Evolutionary conservation across 345 rosid species (phyloP).

Genomic region (Acer campestre): DNA sequence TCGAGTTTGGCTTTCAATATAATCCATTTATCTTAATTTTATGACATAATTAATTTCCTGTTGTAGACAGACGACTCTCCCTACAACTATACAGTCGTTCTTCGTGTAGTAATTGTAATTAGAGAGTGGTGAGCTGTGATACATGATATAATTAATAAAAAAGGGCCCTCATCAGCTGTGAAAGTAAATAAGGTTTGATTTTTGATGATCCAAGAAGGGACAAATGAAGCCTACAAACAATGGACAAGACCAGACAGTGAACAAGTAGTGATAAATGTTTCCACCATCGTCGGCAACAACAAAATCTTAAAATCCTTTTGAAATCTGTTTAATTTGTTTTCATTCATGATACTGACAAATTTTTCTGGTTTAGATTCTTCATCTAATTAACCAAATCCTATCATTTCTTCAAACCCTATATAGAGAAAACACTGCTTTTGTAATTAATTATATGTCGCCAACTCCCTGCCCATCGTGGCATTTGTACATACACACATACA

Average conservation of each 20-base stretch:
- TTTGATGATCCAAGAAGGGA: slow-evolving; percentile 10
- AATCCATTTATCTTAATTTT: too few species aligned
- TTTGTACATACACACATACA: background rate
- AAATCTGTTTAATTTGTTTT: slow-evolving; percentile 28
- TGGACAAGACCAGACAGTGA: slow-evolving; percentile 11
- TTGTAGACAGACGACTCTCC: too few species aligned
- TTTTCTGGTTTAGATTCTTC: slow-evolving; percentile 22
- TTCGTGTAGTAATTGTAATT: background rate
- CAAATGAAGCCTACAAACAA: slow-evolving; percentile 25
- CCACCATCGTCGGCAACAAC: slow-evolving; percentile 34
- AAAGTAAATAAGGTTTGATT: background rate
- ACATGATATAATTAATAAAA: slow-evolving; percentile 14
- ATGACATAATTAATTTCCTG: too few species aligned
- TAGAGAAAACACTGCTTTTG: background rate
- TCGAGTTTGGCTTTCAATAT: too few species aligned
- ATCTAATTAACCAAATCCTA: slow-evolving; percentile 11
- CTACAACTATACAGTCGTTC: too few species aligned
- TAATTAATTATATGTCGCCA: slow-evolving; percentile 23
- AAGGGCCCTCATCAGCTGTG: slow-evolving; percentile 16
- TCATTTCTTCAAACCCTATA: slow-evolving; percentile 19
- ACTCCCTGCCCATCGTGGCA: slow-evolving; percentile 34
- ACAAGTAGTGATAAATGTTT: slow-evolving; percentile 12
- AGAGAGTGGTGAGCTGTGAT: slow-evolving; percentile 27
- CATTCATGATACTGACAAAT: slow-evolving; percentile 33
- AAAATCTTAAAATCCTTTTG: slow-evolving; percentile 44